Conservation (phyloP, 768 basidiomycete species). For the Mycena vitilis region DNA sequence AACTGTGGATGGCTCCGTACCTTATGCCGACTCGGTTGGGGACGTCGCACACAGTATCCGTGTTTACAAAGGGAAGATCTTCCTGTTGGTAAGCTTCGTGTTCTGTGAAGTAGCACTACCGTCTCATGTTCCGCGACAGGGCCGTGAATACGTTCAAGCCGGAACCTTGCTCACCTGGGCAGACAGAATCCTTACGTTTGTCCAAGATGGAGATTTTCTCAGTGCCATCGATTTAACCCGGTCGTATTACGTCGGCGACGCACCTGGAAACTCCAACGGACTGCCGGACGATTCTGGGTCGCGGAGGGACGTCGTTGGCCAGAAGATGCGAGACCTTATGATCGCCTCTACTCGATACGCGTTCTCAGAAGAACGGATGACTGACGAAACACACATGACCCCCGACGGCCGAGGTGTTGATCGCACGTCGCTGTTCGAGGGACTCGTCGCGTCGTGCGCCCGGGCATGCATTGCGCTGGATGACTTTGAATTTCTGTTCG, state of each 20-base stretch:
- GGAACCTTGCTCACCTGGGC: conserved; percentile 96
- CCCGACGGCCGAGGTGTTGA: conserved; percentile 93
- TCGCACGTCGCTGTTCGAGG: conserved; percentile 89
- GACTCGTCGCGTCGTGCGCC: conserved; percentile 80
- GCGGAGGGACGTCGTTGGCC: conserved; percentile 74
- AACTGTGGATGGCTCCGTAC: conserved; percentile 58
- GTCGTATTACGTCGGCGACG: conserved; percentile 82
- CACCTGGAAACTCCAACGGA: conserved; percentile 87
- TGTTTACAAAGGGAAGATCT: conserved; percentile 91
- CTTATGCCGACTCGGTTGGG: conserved; percentile 61
- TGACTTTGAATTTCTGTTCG: conserved; percentile 90
- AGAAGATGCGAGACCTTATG: conserved; percentile 86
- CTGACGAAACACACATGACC: conserved; percentile 85
- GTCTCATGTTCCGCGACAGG: conserved; percentile 53
- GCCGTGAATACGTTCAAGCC: conserved; percentile 73
- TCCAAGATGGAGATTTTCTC: conserved; percentile 89
- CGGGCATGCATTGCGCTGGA: conserved; percentile 84
- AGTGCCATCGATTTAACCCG: conserved; percentile 89
- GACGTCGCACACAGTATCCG: conserved; percentile 79
- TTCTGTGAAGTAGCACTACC: background rate
- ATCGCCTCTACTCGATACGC: conserved; percentile 87
- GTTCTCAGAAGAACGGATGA: conserved; percentile 96
- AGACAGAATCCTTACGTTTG: conserved; percentile 86
- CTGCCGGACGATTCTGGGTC: conserved; percentile 76
- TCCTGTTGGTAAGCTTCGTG: conserved; percentile 77